Evolutionary conservation across 306 rosid species (phyloP), one percentile per base, ranked within the genome.

Genomic region (Prunus padus): DNA sequence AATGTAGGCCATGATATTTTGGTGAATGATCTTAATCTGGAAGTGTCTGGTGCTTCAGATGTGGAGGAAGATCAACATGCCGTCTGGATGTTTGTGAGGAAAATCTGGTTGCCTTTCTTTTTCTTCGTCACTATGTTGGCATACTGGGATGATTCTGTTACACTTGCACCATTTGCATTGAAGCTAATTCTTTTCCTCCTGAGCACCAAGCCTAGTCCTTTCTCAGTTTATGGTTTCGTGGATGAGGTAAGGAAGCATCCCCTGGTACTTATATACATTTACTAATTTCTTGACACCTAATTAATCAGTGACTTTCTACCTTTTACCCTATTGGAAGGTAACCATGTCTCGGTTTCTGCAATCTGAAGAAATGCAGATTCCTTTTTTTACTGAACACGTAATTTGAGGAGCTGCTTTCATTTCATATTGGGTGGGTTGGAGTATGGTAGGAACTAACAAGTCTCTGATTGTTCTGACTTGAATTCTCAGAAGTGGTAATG

Each of bases 201-300:
- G 23, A 84, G 85, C 87, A 89, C 96, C 51, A 92, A 87, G 78
- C 93, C 97, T 25, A 81, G 78, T 80, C 93, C 96, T 69, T 87
- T 88, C 72, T 89, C 97, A 4, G 96, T 89, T 44, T 92, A 92
- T 86, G 59, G 85, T 59, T 84, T 65, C 62, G 87, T 92, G 76
- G 89, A 90, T 63, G 84, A 88, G 96, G 94, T 92, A 30, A 77
- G 83, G 37, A 40, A 63, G 42, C 82, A 5, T 81, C 65, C 57
- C 47, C n/a, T 8, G 28, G 22, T 78, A 46, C 50, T 4, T 78
- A 14, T 44, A 60, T 69, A 19, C 54, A 57, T 33, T 55, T 72
- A 56, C 11, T 23, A 47, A 55, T 63, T 54, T n/a, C 40, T 64
- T 50, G 9, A 51, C 47, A 28, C 20, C n/a, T 61, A 61, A 26